Percentiles rank a stretch among this genome's conserved stretches.
phyloP scores from a whole-genome alignment of 176 grass and related monocot species.

The Aegilops longissima region DNA sequence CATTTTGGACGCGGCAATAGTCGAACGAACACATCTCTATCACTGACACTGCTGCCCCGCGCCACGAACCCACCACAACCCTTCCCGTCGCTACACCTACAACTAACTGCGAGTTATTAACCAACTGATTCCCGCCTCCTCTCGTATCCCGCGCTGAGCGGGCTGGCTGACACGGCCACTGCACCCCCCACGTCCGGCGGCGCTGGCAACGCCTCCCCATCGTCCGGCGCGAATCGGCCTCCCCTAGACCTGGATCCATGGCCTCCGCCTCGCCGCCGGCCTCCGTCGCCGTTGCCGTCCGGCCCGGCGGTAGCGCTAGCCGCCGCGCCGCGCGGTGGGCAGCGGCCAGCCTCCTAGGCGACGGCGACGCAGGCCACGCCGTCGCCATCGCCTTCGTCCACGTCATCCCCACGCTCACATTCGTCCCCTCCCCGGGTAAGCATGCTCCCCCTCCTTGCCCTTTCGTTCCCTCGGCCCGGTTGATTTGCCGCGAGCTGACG shows the following conservation, averaged over 20 bases:
- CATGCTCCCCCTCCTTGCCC: neutral
- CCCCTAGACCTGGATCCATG: neutral
- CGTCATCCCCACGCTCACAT: conserved; percentile 58
- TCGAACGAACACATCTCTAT: neutral
- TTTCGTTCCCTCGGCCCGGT: neutral
- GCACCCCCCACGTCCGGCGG: neutral
- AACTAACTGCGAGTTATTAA: neutral
- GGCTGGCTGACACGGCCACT: neutral
- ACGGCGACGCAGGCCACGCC: conserved; percentile 22
- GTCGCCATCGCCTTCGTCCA: conserved; percentile 58
- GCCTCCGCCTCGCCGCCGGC: neutral
- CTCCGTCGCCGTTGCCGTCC: conserved; percentile 51
- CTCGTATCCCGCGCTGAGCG: conserved; percentile 1
- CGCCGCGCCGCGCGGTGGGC: conserved; percentile 70
- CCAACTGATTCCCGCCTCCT: conserved; percentile 31
- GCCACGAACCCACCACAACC: neutral
- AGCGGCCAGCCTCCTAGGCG: conserved; percentile 32
- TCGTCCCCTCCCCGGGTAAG: conserved; percentile 71
- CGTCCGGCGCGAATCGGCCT: neutral
- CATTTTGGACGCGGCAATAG: no score
- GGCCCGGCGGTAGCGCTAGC: conserved; percentile 48
- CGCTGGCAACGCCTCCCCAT: neutral
- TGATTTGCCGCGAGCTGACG: conserved; percentile 12
- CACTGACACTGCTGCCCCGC: conserved; percentile 17
- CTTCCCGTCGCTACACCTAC: neutral